phyloP scores from a whole-genome alignment of 441 rosid species.

The Syzygium malaccense region DNA sequence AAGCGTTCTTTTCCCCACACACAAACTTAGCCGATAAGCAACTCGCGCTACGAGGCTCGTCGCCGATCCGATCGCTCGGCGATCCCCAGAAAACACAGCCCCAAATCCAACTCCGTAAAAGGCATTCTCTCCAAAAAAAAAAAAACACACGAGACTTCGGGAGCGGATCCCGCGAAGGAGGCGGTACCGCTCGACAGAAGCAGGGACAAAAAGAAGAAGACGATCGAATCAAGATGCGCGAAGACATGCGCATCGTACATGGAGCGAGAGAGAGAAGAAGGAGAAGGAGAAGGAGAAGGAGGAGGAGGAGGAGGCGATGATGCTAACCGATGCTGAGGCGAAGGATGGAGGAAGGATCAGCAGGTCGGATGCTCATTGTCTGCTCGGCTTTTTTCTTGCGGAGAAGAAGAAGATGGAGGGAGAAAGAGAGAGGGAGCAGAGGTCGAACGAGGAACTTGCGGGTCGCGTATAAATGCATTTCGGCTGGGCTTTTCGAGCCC shows the following conservation, averaged over 20 bases:
- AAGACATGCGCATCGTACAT: background rate
- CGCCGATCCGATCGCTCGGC: background rate
- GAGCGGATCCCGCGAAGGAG: background rate
- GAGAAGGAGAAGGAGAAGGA: background rate
- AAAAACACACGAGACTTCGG: background rate
- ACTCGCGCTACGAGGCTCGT: background rate
- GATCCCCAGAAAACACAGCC: background rate
- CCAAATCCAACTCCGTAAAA: background rate
- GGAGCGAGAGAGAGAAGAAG: background rate
- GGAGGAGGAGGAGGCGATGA: background rate
- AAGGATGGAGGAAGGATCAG: constrained; percentile 46
- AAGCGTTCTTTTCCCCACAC: background rate
- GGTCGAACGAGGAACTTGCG: too few species aligned
- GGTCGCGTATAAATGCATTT: background rate
- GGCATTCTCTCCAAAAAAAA: background rate
- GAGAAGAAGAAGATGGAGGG: background rate
- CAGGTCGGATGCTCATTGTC: constrained; percentile 22
- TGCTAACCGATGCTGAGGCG: constrained; percentile 77
- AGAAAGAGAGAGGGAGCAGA: background rate
- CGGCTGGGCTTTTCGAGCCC: constrained; percentile 1
- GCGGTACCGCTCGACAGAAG: background rate
- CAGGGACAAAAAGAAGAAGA: background rate
- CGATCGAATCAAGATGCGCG: background rate
- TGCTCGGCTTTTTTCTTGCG: background rate
- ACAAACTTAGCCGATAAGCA: background rate